Base-by-base conservation (phyloP, 495 filamentous ascomycete genomes). In the Lasiosphaeria miniovina region DNA sequence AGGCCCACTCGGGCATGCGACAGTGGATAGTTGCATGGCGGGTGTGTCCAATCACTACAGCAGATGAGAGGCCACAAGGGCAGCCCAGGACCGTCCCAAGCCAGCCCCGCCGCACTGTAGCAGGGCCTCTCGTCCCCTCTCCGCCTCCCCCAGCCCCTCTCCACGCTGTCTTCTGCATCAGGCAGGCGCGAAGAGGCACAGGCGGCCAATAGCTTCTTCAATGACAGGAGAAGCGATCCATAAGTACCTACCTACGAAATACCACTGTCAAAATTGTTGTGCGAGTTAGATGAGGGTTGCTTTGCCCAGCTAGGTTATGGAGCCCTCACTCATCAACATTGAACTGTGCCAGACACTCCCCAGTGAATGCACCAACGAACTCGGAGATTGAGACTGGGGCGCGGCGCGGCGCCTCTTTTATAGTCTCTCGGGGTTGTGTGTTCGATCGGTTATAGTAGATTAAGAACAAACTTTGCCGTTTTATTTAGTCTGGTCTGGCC, bases 81-180 rank as follows among this genome's bases (percentile, higher is more conserved):
- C 59, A 61, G 17, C 33, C 38, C 55, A 12, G 51, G 54, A 61
- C 59, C 51, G 65, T 66, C 59, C 12, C 12, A 35, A 17, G 46
- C 59, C 58, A 54, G 40, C 68, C 69, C 50, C 41, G 55, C 64
- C 68, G 66, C 71, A 73, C 71, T 73, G 71, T 73, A 45, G 35
- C 36, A 56, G 48, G 62, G 71, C 69, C 46, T 70, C 46, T 11
- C 50, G 15, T 45, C 17, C 55, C 4, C 31, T 14, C 17, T 49
- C 48, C 49, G 15, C 17, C 34, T 35, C 14, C 17, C 53, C 65
- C 62, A 70, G 54, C 68, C 67, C 67, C 67, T 65, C 55, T 51
- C 38, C 53, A 53, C 31, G 50, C 24, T 24, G 24, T 24, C 24
- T 24, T 24, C 24, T 24, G 24, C 24, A 51, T 32, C 32, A 9